phyloP scores from a whole-genome alignment of 139 green algal species.

The Chlamydomonas sphaeroides region DNA sequence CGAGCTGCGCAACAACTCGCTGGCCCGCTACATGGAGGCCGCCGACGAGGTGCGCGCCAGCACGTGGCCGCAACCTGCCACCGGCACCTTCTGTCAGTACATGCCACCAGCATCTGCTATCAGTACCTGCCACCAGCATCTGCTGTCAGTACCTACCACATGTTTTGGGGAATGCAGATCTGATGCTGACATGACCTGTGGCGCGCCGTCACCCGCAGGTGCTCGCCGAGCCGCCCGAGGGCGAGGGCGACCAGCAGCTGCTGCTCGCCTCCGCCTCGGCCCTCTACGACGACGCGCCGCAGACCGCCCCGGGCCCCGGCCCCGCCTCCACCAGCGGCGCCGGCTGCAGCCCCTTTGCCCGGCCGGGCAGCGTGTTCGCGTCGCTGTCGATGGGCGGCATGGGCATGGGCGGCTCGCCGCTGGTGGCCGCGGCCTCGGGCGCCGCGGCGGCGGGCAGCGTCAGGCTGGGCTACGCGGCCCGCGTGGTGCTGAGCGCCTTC shows the following conservation, averaged over 20 bases:
- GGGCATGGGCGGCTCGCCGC: background rate
- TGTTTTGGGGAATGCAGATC: no score
- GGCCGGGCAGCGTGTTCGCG: background rate
- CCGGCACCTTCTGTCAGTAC: no score
- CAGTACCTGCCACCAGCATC: no score
- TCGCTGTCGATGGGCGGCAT: background rate
- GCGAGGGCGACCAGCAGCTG: conserved; percentile 35
- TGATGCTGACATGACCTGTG: no score
- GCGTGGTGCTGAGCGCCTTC: conserved; percentile 47
- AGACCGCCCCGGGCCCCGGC: no score
- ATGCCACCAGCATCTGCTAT: no score
- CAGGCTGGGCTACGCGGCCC: conserved; percentile 34
- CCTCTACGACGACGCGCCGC: background rate
- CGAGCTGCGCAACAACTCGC: conserved; percentile 61
- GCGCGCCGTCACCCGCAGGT: no score
- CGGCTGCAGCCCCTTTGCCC: background rate
- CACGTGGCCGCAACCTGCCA: no score
- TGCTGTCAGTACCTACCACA: no score
- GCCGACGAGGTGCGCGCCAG: conserved; percentile 37
- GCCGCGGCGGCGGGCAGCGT: conserved; percentile 9
- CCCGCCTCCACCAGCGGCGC: no score
- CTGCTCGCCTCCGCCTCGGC: conserved; percentile 24
- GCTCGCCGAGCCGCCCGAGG: no score
- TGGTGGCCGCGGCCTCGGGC: conserved; percentile 3
- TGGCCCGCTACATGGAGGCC: conserved; percentile 58